phyloP scores from a whole-genome alignment of 2,329 filamentous ascomycete species.

The Sclerotinia trifoliorum region DNA sequence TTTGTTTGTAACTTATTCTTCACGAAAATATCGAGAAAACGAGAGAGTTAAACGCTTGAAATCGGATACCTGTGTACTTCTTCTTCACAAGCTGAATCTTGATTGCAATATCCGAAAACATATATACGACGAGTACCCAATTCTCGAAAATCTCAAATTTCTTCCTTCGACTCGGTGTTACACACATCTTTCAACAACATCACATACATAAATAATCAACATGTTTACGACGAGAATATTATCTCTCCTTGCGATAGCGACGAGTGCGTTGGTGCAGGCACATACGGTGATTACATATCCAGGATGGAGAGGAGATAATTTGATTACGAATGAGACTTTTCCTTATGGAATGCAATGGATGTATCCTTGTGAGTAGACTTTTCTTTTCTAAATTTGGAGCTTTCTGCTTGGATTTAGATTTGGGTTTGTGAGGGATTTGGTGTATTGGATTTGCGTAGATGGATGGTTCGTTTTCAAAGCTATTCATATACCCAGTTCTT shows the following conservation, averaged over 20 bases:
- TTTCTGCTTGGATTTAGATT: neutral
- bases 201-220: neutral
- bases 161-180: neutral
- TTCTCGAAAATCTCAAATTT: neutral
- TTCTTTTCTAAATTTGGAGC: neutral
- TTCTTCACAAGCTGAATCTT: neutral
- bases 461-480: neutral
- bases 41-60: neutral
- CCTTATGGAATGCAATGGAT: constrained; percentile 43
- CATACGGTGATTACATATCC: constrained; percentile 44
- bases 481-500: neutral
- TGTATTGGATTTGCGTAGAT: neutral
- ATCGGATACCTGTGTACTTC: neutral
- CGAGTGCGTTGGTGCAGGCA: constrained; percentile 40
- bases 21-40: too few species aligned
- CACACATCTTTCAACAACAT: neutral
- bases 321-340: constrained; percentile 41
- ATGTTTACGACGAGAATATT: constrained; percentile 15
- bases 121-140: neutral
- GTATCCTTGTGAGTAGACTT: constrained; percentile 42
- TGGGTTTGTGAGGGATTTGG: neutral
- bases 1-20: neutral
- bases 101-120: neutral
- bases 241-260: constrained; percentile 8
- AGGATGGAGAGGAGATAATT: constrained; percentile 44